Evolutionary conservation across 257 asterid species (phyloP).

Genomic region (Penstemon eatonii): DNA sequence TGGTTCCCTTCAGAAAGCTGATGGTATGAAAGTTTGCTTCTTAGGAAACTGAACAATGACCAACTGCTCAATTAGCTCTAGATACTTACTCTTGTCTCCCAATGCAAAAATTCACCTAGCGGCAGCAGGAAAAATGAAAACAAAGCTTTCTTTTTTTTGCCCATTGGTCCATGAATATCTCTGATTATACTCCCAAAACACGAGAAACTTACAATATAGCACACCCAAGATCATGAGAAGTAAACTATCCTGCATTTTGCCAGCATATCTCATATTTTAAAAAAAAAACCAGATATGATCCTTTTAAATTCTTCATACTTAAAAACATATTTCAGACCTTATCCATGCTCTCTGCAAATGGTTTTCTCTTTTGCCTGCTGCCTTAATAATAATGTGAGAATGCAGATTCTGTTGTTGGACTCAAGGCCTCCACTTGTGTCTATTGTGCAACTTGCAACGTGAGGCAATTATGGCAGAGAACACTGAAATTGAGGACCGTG

Average conservation of each 20-base stretch:
- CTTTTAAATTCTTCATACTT: slow-evolving; percentile 34
- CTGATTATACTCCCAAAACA: slow-evolving; percentile 28
- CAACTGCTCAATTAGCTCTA: slow-evolving; percentile 26
- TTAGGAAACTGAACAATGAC: slow-evolving; percentile 20
- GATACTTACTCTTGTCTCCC: slow-evolving; percentile 15
- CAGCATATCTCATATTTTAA: slow-evolving; percentile 34
- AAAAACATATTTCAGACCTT: slow-evolving; percentile 40
- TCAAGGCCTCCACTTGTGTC: slow-evolving; percentile 39
- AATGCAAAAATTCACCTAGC: slow-evolving; percentile 12
- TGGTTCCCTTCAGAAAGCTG: slow-evolving; percentile 25
- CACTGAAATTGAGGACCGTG: slow-evolving; percentile 83
- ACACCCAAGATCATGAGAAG: slow-evolving; percentile 29
- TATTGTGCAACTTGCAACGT: slow-evolving; percentile 44
- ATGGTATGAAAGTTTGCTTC: slow-evolving; percentile 6
- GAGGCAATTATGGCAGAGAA: slow-evolving; percentile 72
- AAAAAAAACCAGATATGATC: slow-evolving; percentile 26
- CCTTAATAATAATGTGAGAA: slow-evolving; percentile 45
- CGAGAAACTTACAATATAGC: slow-evolving; percentile 31
- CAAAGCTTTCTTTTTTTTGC: slow-evolving; percentile 19
- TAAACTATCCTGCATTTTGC: slow-evolving; percentile 32
- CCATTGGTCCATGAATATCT: slow-evolving; percentile 32
- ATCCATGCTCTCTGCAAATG: slow-evolving; percentile 40
- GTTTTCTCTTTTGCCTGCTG: slow-evolving; percentile 36
- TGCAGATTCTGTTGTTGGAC: slow-evolving; percentile 50
- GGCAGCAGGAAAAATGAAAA: slow-evolving; percentile 26